These are phyloP conservation scores for Corchorus capsularis DNA, from an alignment of 345 rosid genomes.

Conservation along the genomic window DNA sequence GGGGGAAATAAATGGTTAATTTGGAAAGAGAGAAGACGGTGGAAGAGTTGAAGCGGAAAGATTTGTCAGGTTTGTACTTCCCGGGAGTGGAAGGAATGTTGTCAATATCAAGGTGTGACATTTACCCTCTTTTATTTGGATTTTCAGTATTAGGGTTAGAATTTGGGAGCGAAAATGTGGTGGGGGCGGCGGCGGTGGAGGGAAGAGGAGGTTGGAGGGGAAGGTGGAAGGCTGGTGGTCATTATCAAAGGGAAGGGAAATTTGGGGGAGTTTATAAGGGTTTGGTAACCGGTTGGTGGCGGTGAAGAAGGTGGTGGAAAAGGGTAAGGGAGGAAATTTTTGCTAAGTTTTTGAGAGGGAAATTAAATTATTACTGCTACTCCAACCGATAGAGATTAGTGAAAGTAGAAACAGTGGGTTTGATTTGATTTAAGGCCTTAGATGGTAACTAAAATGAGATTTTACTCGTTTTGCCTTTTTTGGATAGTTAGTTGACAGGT, in stretches of 20 bases:
- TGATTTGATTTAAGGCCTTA: not conserved
- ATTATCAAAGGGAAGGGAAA: not conserved
- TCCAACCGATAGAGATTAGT: not conserved
- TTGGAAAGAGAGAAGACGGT: conserved; percentile 47
- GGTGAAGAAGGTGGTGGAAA: not conserved
- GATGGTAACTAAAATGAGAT: not conserved
- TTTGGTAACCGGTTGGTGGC: conserved; percentile 7
- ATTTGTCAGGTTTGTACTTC: conserved; percentile 64
- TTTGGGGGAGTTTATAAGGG: conserved; percentile 5
- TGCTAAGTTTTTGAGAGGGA: not conserved
- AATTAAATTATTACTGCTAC: not conserved
- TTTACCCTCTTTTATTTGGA: conserved; percentile 17
- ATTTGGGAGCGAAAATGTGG: not conserved
- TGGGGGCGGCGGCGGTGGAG: not conserved
- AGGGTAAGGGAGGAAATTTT: not conserved
- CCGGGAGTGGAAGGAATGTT: conserved; percentile 63
- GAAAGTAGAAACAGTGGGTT: not conserved
- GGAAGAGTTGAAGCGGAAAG: conserved; percentile 51
- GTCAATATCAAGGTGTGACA: conserved; percentile 62
- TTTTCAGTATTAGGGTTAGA: conserved; percentile 17
- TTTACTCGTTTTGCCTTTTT: not conserved
- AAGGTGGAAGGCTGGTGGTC: conserved; percentile 3
- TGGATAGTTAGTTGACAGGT: not conserved
- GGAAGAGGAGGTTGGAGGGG: not conserved
- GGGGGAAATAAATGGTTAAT: conserved; percentile 47